Conservation (phyloP, 2,329 filamentous ascomycete species). For the Orbilia blumenaviensis region DNA sequence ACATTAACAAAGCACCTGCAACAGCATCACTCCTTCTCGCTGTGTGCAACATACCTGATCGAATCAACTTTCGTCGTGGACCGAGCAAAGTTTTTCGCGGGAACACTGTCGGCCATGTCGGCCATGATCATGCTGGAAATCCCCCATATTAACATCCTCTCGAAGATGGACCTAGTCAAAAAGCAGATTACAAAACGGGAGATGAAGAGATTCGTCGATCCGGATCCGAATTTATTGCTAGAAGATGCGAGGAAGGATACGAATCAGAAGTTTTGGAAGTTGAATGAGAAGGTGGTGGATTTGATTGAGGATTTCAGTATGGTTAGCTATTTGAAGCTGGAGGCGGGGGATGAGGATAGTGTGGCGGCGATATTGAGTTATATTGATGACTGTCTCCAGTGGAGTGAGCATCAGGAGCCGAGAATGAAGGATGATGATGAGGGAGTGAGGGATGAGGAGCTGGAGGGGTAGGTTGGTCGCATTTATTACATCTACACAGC, state of each 20-base stretch:
- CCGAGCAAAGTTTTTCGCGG: constrained; percentile 95
- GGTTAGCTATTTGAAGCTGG: constrained; percentile 91
- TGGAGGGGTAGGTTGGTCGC: constrained; percentile 27
- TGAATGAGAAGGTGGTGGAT: constrained; percentile 80
- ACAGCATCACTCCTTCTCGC: constrained; percentile 69
- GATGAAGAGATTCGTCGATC: constrained; percentile 86
- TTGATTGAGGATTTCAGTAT: constrained; percentile 98
- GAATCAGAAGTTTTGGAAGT: constrained; percentile 71
- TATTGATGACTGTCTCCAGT: constrained; percentile 94
- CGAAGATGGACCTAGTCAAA: constrained; percentile 97
- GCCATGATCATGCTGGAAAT: constrained; percentile 99
- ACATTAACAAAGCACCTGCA: constrained; percentile 84
- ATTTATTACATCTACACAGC: too few relatives aligned
- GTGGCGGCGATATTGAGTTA: constrained; percentile 84
- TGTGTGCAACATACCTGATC: constrained; percentile 92
- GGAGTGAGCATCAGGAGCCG: constrained; percentile 90
- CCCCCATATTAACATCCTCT: constrained; percentile 93
- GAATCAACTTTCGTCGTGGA: constrained; percentile 96
- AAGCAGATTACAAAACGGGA: constrained; percentile 87
- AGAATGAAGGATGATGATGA: constrained; percentile 71
- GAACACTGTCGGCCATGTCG: constrained; percentile 94
- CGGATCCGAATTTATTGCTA: constrained; percentile 82
- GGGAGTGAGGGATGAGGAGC: constrained; percentile 44
- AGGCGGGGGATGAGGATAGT: constrained; percentile 91
- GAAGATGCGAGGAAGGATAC: constrained; percentile 72